Conservation (phyloP, 495 filamentous ascomycete species). For the Aspergillus wentii region DNA sequence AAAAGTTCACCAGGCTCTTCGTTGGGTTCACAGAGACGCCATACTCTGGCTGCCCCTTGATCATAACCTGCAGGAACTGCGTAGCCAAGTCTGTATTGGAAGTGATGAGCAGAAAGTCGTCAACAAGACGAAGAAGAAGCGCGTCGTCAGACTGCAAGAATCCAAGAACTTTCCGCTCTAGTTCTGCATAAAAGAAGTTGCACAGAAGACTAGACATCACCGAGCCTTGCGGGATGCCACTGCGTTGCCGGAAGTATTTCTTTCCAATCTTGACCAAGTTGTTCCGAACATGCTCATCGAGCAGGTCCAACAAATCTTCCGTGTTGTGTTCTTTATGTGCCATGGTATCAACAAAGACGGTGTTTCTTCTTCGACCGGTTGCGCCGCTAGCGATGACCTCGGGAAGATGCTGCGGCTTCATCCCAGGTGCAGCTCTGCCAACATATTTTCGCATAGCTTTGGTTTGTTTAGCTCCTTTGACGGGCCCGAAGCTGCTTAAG, state of each 20-base stretch:
- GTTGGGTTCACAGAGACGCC: slow-evolving; percentile 70
- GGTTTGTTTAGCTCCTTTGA: slow-evolving; percentile 5
- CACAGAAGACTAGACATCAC: slow-evolving; percentile 80
- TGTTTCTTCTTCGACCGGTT: slow-evolving; percentile 43
- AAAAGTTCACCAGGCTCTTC: slow-evolving; percentile 88
- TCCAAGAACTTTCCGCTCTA: slow-evolving; percentile 63
- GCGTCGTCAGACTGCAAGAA: slow-evolving; percentile 60
- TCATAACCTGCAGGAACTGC: slow-evolving; percentile 73
- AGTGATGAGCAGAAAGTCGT: slow-evolving; percentile 90
- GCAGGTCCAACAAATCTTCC: slow-evolving; percentile 59
- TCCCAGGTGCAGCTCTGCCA: slow-evolving; percentile 48
- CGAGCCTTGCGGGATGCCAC: slow-evolving; percentile 90
- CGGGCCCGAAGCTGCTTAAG: slow-evolving; percentile 11
- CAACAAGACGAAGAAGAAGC: slow-evolving; percentile 75
- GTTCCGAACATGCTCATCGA: slow-evolving; percentile 69
- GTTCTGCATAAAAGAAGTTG: slow-evolving; percentile 88
- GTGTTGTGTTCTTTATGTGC: slow-evolving; percentile 46
- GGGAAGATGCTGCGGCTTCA: slow-evolving; percentile 48
- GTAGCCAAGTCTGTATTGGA: slow-evolving; percentile 56
- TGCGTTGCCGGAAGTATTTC: slow-evolving; percentile 81
- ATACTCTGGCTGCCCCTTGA: slow-evolving; percentile 68
- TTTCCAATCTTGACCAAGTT: slow-evolving; percentile 89
- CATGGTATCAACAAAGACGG: slow-evolving; percentile 69
- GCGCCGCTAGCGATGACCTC: slow-evolving; percentile 47
- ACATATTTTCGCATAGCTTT: slow-evolving; percentile 62